Evolutionary conservation across 257 asterid species (phyloP).

Genomic region (Salvia rosmarinus): DNA sequence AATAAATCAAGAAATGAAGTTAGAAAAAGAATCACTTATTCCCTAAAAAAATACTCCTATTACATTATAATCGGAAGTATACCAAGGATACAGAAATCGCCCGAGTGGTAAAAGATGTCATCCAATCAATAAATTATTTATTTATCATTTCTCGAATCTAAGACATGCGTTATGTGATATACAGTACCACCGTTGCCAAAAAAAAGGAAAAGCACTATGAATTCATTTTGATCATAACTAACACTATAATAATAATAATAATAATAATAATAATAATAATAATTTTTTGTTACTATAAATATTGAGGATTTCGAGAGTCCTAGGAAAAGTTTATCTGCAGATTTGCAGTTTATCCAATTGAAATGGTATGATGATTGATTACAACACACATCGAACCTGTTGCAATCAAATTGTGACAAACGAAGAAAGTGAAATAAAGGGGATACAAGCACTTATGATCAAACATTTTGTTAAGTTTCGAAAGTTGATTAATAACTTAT

Average conservation of each 20-base stretch:
- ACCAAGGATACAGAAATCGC: neutral
- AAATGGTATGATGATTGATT: conserved; percentile 25
- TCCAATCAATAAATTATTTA: neutral
- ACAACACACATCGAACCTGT: conserved; percentile 37
- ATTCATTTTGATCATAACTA: neutral
- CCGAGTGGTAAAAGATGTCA: neutral
- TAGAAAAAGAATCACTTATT: too few species aligned
- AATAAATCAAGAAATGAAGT: too few species aligned
- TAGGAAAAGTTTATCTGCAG: conserved; percentile 16
- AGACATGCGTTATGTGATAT: too few species aligned
- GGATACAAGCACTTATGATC: conserved; percentile 30
- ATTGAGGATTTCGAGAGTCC: neutral
- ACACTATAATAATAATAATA: neutral
- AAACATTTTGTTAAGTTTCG: conserved; percentile 29
- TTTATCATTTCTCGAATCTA: too few species aligned
- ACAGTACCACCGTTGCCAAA: too few species aligned
- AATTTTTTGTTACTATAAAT: neutral
- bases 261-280: neutral
- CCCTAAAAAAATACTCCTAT: too few species aligned
- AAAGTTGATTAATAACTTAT: conserved; percentile 29
- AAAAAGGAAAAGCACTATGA: neutral
- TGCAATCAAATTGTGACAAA: conserved; percentile 35
- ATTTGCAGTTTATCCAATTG: conserved; percentile 10
- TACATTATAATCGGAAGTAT: too few species aligned
- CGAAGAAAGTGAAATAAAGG: conserved; percentile 27